These are phyloP conservation scores for Ceratobasidium sp. DNA, from an alignment of 1,284 basidiomycete species.

Conservation along the genomic window DNA sequence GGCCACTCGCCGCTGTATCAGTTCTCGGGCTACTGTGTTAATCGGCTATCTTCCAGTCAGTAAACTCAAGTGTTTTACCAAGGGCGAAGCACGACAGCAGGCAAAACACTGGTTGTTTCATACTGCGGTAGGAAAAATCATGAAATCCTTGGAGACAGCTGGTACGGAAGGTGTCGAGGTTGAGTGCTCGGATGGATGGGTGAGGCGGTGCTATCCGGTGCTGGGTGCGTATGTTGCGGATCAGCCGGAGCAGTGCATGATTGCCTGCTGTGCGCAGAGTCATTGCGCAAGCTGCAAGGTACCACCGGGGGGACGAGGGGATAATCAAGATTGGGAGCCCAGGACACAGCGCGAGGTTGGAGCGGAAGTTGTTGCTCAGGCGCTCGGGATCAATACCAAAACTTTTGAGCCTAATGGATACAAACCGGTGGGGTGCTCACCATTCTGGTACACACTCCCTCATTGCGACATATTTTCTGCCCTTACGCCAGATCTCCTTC, in stretches of 20 bases:
- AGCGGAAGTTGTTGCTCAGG: neutral
- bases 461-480: slow-evolving; percentile 48
- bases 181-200: slow-evolving; percentile 38
- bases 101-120: slow-evolving; percentile 36
- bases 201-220: slow-evolving; percentile 37
- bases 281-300: slow-evolving; percentile 15
- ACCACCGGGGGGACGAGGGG: neutral
- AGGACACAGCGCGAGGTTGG: neutral
- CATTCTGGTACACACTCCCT: slow-evolving; percentile 50
- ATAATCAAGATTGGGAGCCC: neutral
- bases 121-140: slow-evolving; percentile 25
- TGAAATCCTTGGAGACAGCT: slow-evolving; percentile 21
- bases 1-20: neutral
- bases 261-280: slow-evolving; percentile 29
- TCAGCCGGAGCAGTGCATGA: slow-evolving; percentile 38
- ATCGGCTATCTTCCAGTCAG: slow-evolving; percentile 34
- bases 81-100: neutral
- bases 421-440: neutral
- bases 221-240: slow-evolving; percentile 41
- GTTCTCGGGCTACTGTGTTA: slow-evolving; percentile 16
- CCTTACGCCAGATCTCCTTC: slow-evolving; percentile 52
- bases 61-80: slow-evolving; percentile 31
- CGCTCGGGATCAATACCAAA: neutral
- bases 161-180: slow-evolving; percentile 37
- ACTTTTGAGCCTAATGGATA: neutral